These are phyloP conservation scores for Sclerotinia nivalis DNA, from an alignment of 2,329 filamentous ascomycete species.

Conservation along the genomic window DNA sequence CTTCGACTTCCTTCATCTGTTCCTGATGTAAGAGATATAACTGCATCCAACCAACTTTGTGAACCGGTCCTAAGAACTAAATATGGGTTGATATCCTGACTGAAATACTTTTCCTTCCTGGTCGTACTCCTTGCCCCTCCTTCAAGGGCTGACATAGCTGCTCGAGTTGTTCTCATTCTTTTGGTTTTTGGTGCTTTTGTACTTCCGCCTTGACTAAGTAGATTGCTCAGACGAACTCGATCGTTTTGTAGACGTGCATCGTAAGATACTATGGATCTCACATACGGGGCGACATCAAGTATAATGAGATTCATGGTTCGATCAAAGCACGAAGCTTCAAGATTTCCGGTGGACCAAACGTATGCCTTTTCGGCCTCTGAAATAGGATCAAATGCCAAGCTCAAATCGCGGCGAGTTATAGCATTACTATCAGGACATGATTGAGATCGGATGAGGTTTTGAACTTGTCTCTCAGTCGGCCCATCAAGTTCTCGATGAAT, in stretches of 20 bases:
- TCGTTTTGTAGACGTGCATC: constrained; percentile 72
- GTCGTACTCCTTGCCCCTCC: constrained; percentile 68
- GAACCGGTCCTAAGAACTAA: constrained; percentile 65
- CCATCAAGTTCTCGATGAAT: constrained; percentile 32
- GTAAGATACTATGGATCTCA: constrained; percentile 80
- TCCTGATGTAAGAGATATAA: neutral
- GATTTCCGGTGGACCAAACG: constrained; percentile 43
- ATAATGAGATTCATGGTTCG: constrained; percentile 65
- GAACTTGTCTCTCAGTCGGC: constrained; percentile 32
- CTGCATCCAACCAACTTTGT: constrained; percentile 36
- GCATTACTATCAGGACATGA: constrained; percentile 22
- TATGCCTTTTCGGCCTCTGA: constrained; percentile 51
- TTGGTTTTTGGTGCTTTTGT: constrained; percentile 53
- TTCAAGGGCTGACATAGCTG: constrained; percentile 75
- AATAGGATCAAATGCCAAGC: constrained; percentile 61
- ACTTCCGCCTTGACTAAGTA: constrained; percentile 59
- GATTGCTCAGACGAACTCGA: constrained; percentile 60
- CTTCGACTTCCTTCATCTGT: constrained; percentile 16
- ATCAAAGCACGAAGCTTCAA: constrained; percentile 76
- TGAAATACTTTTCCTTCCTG: constrained; percentile 72
- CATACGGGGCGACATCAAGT: constrained; percentile 82
- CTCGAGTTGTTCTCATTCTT: constrained; percentile 68
- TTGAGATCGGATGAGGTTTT: constrained; percentile 32
- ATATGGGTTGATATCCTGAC: constrained; percentile 57
- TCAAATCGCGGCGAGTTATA: constrained; percentile 54